Percentiles rank a stretch among this genome's conserved stretches.
phyloP scores from a whole-genome alignment of 495 filamentous ascomycete genomes.

The Gamarada debralockiae region DNA sequence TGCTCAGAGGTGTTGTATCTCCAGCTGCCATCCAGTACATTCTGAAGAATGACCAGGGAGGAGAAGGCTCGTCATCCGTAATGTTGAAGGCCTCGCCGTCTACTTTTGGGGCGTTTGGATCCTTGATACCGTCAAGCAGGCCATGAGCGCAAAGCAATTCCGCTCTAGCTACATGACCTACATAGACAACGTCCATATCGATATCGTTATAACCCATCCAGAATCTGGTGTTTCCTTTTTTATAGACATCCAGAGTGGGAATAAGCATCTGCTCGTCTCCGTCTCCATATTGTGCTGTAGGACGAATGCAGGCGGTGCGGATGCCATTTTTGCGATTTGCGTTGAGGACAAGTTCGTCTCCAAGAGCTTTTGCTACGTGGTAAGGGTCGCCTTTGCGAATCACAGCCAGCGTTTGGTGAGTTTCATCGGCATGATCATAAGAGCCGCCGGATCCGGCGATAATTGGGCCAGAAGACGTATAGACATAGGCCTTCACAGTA shows the following conservation, averaged over 20 bases:
- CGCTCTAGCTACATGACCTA: constrained; percentile 68
- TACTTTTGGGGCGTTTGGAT: constrained; percentile 46
- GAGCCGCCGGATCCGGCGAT: constrained; percentile 9
- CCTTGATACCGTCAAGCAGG: constrained; percentile 51
- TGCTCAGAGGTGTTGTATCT: constrained; percentile 27
- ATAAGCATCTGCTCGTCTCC: constrained; percentile 64
- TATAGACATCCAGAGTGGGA: constrained; percentile 60
- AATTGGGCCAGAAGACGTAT: constrained; percentile 17
- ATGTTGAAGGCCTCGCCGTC: constrained; percentile 95
- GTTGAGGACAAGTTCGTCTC: constrained; percentile 77
- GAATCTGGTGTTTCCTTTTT: constrained; percentile 63
- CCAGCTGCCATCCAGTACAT: constrained; percentile 70
- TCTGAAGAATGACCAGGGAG: constrained; percentile 90
- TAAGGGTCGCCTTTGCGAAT: constrained; percentile 14
- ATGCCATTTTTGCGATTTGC: constrained; percentile 64
- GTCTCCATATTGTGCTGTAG: constrained; percentile 86
- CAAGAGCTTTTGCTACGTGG: constrained; percentile 61
- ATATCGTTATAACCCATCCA: constrained; percentile 88
- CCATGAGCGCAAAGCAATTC: constrained; percentile 63
- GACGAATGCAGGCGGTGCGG: constrained; percentile 74
- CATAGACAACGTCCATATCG: constrained; percentile 77
- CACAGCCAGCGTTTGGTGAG: constrained; percentile 33
- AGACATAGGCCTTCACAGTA: constrained; percentile 11
- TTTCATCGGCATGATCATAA: constrained; percentile 53
- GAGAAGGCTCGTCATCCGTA: constrained; percentile 85